A percentile compares a stretch with the other conserved stretches of the same genome.
Conservation (phyloP, 2,329 filamentous ascomycete species). For the Diaporthe citrichinensis region DNA sequence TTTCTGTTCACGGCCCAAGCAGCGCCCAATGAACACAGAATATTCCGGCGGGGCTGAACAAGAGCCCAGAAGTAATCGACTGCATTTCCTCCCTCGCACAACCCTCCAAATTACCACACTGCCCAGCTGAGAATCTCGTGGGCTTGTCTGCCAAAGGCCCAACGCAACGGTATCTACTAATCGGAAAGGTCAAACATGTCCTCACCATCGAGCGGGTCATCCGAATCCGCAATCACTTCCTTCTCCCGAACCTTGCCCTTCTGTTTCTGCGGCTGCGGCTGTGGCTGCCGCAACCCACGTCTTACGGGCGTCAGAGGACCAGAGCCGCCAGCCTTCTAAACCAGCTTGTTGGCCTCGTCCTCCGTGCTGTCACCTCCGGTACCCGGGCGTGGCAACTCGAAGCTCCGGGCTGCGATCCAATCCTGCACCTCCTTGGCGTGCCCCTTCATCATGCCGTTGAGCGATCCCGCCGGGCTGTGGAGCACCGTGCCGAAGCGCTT, state of each 20-base stretch:
- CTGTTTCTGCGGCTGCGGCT: neutral
- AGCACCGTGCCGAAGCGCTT: constrained; percentile 72
- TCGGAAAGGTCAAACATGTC: neutral
- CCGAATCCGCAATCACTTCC: neutral
- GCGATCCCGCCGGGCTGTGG: constrained; percentile 62
- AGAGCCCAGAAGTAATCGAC: neutral
- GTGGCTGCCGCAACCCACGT: neutral
- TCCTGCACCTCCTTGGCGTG: constrained; percentile 66
- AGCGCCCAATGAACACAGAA: neutral
- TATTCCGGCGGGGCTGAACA: neutral
- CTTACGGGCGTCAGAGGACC: neutral
- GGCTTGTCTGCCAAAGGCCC: neutral
- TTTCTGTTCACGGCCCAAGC: too few species aligned
- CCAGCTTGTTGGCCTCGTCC: constrained; percentile 56
- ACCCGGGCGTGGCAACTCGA: constrained; percentile 50
- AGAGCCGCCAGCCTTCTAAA: constrained; percentile 18
- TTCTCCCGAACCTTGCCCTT: neutral
- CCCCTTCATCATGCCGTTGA: constrained; percentile 70
- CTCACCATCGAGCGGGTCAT: neutral
- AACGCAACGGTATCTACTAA: constrained; percentile 2
- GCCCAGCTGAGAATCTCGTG: neutral
- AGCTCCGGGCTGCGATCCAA: constrained; percentile 60
- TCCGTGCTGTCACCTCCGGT: constrained; percentile 62
- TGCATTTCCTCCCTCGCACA: neutral
- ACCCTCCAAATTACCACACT: constrained; percentile 10